Conservation (phyloP, 306 rosid species). For the Quercus bicolor region DNA sequence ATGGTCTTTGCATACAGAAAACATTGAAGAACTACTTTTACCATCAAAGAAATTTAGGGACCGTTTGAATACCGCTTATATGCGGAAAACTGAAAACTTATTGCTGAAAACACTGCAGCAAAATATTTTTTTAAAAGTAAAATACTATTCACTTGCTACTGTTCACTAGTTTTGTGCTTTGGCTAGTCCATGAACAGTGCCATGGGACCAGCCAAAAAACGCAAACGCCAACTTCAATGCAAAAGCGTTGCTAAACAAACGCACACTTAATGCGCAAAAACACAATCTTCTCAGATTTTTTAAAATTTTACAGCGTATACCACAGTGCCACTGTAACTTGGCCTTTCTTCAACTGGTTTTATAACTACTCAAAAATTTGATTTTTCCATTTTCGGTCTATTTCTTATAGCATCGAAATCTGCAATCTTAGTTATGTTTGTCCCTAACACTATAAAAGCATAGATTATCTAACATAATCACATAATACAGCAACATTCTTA, state of each 20-base stretch:
- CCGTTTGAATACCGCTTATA: fast-evolving
- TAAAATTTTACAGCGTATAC: not conserved
- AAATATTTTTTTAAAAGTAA: too few relatives aligned
- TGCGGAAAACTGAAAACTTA: too few relatives aligned
- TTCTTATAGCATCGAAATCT: not conserved
- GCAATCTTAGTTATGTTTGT: not conserved
- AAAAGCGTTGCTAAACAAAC: too few relatives aligned
- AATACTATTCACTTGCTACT: too few relatives aligned
- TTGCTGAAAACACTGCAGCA: too few relatives aligned
- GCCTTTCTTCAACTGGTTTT: not conserved
- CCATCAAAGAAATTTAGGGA: not conserved
- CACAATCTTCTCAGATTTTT: not conserved
- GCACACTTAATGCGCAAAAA: not conserved
- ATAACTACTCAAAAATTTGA: not conserved
- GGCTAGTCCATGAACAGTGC: too few relatives aligned
- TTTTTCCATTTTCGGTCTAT: not conserved
- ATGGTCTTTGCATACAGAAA: not conserved
- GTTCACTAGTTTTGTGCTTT: too few relatives aligned
- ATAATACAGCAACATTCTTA: not conserved
- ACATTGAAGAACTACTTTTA: not conserved
- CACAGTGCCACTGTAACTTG: not conserved
- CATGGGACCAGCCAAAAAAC: too few relatives aligned
- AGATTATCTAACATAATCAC: not conserved
- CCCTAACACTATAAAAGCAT: too few relatives aligned
- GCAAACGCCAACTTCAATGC: too few relatives aligned